These are phyloP conservation scores for Parafenestella ontariensis DNA, from an alignment of 2,329 filamentous ascomycete species.

Conservation along the genomic window DNA sequence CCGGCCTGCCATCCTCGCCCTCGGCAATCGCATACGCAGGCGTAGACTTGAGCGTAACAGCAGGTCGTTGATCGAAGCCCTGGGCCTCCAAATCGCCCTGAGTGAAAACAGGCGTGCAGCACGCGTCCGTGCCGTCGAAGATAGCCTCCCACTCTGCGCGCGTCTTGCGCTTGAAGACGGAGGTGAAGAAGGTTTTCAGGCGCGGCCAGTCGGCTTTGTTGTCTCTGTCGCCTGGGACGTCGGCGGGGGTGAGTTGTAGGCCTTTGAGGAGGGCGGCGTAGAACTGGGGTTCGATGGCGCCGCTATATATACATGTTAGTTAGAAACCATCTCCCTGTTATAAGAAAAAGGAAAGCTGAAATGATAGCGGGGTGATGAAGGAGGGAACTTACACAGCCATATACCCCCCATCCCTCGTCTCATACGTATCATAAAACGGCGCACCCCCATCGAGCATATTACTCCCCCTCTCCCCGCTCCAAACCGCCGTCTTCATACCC, in stretches of 20 bases:
- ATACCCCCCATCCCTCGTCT: slow-evolving; percentile 78
- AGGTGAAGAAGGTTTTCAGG: slow-evolving; percentile 67
- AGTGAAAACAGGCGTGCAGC: slow-evolving; percentile 84
- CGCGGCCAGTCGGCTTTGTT: slow-evolving; percentile 72
- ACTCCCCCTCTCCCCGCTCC: slow-evolving; percentile 69
- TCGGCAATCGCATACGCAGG: slow-evolving; percentile 70
- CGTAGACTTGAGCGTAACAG: slow-evolving; percentile 72
- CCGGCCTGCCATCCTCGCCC: slow-evolving; percentile 49
- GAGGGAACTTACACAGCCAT: slow-evolving; percentile 70
- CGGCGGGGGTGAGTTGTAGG: slow-evolving; percentile 62
- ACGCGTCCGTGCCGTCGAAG: slow-evolving; percentile 92
- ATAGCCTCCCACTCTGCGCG: slow-evolving; percentile 81
- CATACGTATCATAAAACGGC: slow-evolving; percentile 90
- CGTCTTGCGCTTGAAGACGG: slow-evolving; percentile 72
- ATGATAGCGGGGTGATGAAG: not conserved
- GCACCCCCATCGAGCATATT: slow-evolving; percentile 85
- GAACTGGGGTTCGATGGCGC: slow-evolving; percentile 88
- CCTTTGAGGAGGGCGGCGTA: slow-evolving; percentile 72
- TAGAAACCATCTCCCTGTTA: not conserved
- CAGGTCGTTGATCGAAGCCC: slow-evolving; percentile 73
- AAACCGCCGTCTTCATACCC: slow-evolving; percentile 67
- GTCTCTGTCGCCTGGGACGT: slow-evolving; percentile 59
- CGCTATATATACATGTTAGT: slow-evolving; percentile 49
- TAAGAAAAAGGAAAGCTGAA: too few relatives aligned
- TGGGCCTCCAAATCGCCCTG: slow-evolving; percentile 73